phyloP scores from a whole-genome alignment of 495 filamentous ascomycete species.

The Amniculicola lignicola region DNA sequence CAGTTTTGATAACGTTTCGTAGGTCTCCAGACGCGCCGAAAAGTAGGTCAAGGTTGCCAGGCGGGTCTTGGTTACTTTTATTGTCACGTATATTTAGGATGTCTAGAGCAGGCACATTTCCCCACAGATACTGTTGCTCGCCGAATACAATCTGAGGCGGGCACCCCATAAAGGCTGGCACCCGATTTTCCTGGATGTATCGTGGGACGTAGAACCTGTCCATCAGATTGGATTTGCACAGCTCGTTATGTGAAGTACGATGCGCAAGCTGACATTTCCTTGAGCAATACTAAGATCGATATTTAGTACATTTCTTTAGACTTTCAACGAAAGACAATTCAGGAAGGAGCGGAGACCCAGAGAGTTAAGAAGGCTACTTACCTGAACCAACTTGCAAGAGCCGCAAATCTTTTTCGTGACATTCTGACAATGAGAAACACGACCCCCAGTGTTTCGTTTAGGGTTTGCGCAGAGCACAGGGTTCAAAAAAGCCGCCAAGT shows the following conservation, averaged over 20 bases:
- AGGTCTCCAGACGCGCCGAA: slow-evolving; percentile 53
- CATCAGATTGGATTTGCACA: not conserved
- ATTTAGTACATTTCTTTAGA: not conserved
- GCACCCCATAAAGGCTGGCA: not conserved
- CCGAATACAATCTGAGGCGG: slow-evolving; percentile 1
- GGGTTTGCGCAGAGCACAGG: not conserved
- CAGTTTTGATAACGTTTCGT: slow-evolving; percentile 46
- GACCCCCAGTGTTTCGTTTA: not conserved
- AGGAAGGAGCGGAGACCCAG: too few relatives aligned
- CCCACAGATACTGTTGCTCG: slow-evolving; percentile 43
- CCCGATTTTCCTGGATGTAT: not conserved
- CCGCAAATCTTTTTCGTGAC: not conserved
- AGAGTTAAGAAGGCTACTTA: too few relatives aligned
- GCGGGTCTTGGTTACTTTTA: slow-evolving; percentile 41
- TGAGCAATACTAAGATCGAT: not conserved
- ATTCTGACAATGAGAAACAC: not conserved
- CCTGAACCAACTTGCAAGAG: not conserved
- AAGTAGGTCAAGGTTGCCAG: slow-evolving; percentile 38
- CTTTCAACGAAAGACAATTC: not conserved
- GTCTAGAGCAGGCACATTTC: slow-evolving; percentile 48
- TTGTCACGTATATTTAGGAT: slow-evolving; percentile 44
- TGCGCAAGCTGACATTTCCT: not conserved
- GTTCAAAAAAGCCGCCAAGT: not conserved
- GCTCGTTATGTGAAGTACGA: not conserved
- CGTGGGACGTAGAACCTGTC: not conserved